Base-by-base conservation (phyloP, 163 green algal genomes). In the Scenedesmus sp. region DNA sequence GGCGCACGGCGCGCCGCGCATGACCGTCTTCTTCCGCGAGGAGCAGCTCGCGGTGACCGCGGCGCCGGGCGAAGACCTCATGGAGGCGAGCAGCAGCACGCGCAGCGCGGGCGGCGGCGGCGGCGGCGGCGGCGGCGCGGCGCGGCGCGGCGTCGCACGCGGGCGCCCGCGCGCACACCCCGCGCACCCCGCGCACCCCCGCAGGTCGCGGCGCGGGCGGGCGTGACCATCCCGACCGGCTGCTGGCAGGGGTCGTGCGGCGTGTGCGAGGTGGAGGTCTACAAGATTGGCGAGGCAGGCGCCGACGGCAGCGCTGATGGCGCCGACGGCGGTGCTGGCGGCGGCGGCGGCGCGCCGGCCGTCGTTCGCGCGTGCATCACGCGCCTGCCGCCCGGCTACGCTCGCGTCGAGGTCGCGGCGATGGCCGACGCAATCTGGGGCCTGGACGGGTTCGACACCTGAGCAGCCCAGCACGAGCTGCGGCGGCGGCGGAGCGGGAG, bases 261-360 rank as follows among this genome's bases (percentile, higher is more conserved):
- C 4, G 51, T 81, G 2, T 81, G 74, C 47, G 74, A 81, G 74
- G 74, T 81, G 36, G 74, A 81, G 63, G 63, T 81, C 1, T 66
- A 47, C 50, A 81, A 81, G 53, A n/a, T 81, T 60, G 22, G 51
- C 39, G 11, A 51, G 42, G 3, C 20, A 64, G 44, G 24, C 48
- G 24, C 60, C 54, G 4, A 33, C 50, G 4, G 73, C 56, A 47
- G 72, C 26, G n/a, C n/a, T n/a, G n/a, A n/a, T n/a, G n/a, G n/a
- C n/a, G n/a, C n/a, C n/a, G n/a, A n/a, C n/a, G n/a, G n/a, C n/a
- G n/a, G n/a, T n/a, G n/a, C n/a, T n/a, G n/a, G n/a, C 17, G 44
- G 60, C 57, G 62, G 39, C 42, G 26, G 44, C 42, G 22, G 29
- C 42, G 51, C 71, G 15, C 58, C 62, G 42, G 74, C 74, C 29